Base-by-base conservation (phyloP, 345 rosid species). In the Cardamine resedifolia region DNA sequence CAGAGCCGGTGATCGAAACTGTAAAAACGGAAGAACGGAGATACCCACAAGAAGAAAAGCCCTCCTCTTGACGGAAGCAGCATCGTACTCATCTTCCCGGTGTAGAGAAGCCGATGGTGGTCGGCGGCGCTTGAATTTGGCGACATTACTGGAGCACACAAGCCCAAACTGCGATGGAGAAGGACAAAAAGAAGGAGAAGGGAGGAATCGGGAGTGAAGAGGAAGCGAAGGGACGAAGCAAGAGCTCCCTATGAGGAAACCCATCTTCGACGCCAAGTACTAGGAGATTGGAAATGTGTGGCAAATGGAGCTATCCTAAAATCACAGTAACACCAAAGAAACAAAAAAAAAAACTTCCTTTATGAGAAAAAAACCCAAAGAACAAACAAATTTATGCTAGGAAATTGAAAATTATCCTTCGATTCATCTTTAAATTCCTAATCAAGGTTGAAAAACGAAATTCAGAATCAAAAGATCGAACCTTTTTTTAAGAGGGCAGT, bases 1-100 rank as follows among this genome's bases (percentile, higher is more conserved):
- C 51, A 65, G 3, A 49, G 76, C 80, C 6, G 64, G 77, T 0
- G 76, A 65, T 19, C 76, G 79, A 71, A 79, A 76, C 56, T 79
- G 83, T 68, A 88, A 67, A 43, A 88, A 81, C 5, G 96, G 96
- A 74, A 89, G 86, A 73, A 82, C 84, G 6, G 98, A 85, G 76
- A 85, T 55, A 57, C 96, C 94, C 68, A 88, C 77, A 26, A 89
- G 80, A 11, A 89, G 74, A 79, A 85, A 70, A 39, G 84, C 81
- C 51, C 94, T 84, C 73, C 88, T 82, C 58, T 70, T 80, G 30
- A 27, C 58, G 52, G 76, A 80, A 68, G 73, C 56, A 55, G 28
- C 19, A 49, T 72, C 85, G 36, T 24, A 61, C 34, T 75, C 83
- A 33, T 76, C 83, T 44, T 59, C 83, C 8, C 55, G 82, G 64